Evolutionary conservation across 2,329 filamentous ascomycete species (phyloP), one percentile per base, ranked within the genome.

Genomic region (Davidsoniella eucalypti): DNA sequence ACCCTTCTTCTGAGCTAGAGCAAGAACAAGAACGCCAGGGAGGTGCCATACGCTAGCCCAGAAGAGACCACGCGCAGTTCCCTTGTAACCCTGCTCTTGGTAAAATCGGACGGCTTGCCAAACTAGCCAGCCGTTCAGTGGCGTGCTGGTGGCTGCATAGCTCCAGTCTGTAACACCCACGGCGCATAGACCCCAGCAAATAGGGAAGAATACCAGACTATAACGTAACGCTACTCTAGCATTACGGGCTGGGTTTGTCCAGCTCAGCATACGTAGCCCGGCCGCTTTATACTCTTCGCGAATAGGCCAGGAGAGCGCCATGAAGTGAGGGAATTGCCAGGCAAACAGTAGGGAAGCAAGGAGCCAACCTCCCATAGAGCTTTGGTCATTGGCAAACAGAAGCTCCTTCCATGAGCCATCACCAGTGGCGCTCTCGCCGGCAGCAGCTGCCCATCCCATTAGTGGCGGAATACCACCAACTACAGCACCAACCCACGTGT

Each of bases 271-370:
- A 55, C 72, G 71, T 59, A 82, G 72, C 7, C 78, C 79, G 0
- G 76, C 79, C 9, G 68, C 70, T 56, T 80, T 82, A 70, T 98
- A 98, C 63, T 98, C 92, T 7, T 93, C 81, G 17, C 87, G 75
- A 54, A 96, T 94, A 3, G 77, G 72, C 76, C 90, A 93, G 44
- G 84, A 88, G 18, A 98, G 72, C 1, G 88, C 83, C 73, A 95
- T 96, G 69, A 98, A 98, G 66, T 98, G 92, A 2, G 92, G 87
- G 61, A 98, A 96, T 62, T 98, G 90, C 92, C 92, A 98, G 10
- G 87, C 83, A 57, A 94, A 94, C 4, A 98, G 70, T 5, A 96
- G 67, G 0, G 74, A 78, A 1, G 86, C 90, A 12, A 95, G 69
- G 1, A 96, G 68, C 92, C 92, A 98, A 3, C 90, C 92, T 4